These are phyloP conservation scores for Silene conica DNA, from an alignment of 148 eudicot genomes.

Conservation along the genomic window DNA sequence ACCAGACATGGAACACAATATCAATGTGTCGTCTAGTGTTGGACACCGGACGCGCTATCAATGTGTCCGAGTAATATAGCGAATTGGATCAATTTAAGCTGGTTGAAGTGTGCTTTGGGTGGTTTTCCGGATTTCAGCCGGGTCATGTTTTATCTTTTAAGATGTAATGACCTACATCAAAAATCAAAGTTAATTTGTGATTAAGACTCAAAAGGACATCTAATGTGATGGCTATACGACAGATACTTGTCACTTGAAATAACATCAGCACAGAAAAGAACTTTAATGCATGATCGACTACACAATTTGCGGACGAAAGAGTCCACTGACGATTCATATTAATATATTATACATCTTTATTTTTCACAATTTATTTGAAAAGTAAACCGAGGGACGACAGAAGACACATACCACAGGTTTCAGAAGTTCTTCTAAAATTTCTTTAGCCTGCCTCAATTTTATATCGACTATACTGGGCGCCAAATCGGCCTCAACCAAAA, in stretches of 20 bases:
- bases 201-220: neutral
- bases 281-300: neutral
- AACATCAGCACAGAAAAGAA: neutral
- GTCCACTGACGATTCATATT: neutral
- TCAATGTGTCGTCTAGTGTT: no score
- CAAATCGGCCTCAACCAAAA: slow-evolving; percentile 95
- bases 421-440: slow-evolving; percentile 89
- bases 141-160: neutral
- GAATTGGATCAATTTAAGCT: no score
- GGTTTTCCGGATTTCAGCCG: neutral
- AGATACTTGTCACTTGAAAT: neutral
- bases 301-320: neutral
- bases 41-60: no score
- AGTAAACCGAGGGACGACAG: neutral
- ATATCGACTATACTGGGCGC: slow-evolving; percentile 82
- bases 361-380: neutral
- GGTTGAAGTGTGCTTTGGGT: no score
- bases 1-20: no score
- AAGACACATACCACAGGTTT: slow-evolving; percentile 85
- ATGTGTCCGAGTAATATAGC: no score
- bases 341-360: neutral
- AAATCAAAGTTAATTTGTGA: neutral
- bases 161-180: neutral
- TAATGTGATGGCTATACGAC: neutral
- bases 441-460: slow-evolving; percentile 85